Conservation (phyloP, 495 filamentous ascomycete genomes). For the Hyphodiscus hymeniophilus region DNA sequence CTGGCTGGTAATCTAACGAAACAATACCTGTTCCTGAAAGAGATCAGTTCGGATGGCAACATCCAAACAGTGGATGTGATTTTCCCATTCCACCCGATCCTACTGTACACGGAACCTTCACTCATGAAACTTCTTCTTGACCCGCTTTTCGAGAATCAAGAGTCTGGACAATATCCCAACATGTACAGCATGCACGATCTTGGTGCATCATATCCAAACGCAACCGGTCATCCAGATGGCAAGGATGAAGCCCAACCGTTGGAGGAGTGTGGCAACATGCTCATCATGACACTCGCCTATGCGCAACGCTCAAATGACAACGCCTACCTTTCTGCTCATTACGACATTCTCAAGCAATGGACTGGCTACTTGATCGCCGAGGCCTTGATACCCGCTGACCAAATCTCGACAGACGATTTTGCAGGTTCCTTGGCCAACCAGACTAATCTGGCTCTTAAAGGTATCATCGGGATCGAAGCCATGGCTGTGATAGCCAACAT, state of each 20-base stretch:
- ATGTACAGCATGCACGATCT: slow-evolving; percentile 85
- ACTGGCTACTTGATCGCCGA: slow-evolving; percentile 77
- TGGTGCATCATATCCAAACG: slow-evolving; percentile 78
- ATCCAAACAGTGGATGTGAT: slow-evolving; percentile 95
- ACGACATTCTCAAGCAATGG: slow-evolving; percentile 76
- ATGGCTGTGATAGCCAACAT: slow-evolving; percentile 72
- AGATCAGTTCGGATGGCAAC: slow-evolving; percentile 91
- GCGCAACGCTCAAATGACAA: slow-evolving; percentile 36
- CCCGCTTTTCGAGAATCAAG: slow-evolving; percentile 82
- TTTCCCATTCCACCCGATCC: slow-evolving; percentile 84
- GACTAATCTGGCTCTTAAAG: slow-evolving; percentile 90
- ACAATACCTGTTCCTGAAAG: slow-evolving; percentile 87
- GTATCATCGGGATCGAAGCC: slow-evolving; percentile 85
- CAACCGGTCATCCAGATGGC: slow-evolving; percentile 76
- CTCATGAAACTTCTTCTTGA: slow-evolving; percentile 79
- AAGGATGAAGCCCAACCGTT: slow-evolving; percentile 75
- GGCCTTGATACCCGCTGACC: slow-evolving; percentile 70
- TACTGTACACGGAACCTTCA: slow-evolving; percentile 77
- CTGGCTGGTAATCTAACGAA: slow-evolving; percentile 72
- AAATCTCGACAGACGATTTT: slow-evolving; percentile 92
- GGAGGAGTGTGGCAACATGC: slow-evolving; percentile 93
- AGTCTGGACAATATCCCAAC: slow-evolving; percentile 85
- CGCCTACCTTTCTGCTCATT: slow-evolving; percentile 45
- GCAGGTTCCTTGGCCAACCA: slow-evolving; percentile 81
- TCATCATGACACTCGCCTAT: slow-evolving; percentile 78